These are phyloP conservation scores for Parsonsia alboflavescens DNA, from an alignment of 257 asterid genomes.

Conservation along the genomic window DNA sequence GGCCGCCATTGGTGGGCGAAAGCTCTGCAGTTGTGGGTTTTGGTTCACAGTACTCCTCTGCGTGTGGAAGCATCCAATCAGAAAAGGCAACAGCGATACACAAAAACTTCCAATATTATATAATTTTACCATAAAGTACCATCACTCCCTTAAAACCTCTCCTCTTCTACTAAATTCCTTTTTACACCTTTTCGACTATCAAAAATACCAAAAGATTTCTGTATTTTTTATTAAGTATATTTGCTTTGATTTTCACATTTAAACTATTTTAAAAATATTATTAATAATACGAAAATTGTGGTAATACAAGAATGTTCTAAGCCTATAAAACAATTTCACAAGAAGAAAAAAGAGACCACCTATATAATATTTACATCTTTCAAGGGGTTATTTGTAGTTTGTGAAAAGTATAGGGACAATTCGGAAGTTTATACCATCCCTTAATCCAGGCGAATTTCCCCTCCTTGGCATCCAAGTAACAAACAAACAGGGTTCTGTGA, in stretches of 20 bases:
- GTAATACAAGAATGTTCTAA: too few species aligned
- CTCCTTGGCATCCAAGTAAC: not conserved
- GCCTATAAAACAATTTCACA: too few species aligned
- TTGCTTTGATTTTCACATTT: too few species aligned
- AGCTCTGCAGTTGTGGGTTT: not conserved
- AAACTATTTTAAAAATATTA: too few species aligned
- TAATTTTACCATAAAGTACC: too few species aligned
- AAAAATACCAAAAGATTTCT: not conserved
- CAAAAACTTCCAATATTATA: not conserved
- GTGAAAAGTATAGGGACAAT: not conserved
- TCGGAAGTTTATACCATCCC: not conserved
- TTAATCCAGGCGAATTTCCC: not conserved
- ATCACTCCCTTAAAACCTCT: too few species aligned
- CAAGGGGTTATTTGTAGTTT: not conserved
- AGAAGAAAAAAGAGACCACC: too few species aligned
- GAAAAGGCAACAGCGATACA: not conserved
- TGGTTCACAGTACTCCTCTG: not conserved
- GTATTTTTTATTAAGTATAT: too few species aligned
- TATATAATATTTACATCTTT: too few species aligned
- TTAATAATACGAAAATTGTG: too few species aligned
- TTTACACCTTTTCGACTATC: not conserved
- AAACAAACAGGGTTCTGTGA: not conserved
- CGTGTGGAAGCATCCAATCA: not conserved
- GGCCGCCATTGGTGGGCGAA: slow-evolving; percentile 29
- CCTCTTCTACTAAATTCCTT: not conserved